phyloP scores from a whole-genome alignment of 164 flowering plant species.

The Berberis thunbergii region DNA sequence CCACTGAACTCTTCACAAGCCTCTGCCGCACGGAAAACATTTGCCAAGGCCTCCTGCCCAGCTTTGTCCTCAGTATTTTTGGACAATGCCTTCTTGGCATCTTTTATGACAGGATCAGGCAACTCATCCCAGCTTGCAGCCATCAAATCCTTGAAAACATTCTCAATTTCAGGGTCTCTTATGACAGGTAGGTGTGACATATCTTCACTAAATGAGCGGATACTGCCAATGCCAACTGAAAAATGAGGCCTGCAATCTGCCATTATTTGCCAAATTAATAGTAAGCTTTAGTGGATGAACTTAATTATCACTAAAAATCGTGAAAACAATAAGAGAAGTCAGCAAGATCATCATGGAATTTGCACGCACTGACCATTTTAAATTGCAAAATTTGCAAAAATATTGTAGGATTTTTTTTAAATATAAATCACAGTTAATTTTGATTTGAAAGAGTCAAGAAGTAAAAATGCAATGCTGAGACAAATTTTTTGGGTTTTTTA shows the following conservation, averaged over 20 bases:
- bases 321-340: too few relatives aligned
- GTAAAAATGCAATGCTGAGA: too few relatives aligned
- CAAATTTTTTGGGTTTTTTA: too few relatives aligned
- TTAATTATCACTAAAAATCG: too few relatives aligned
- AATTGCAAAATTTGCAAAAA: too few relatives aligned
- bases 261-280: background rate
- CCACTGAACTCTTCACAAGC: constrained; percentile 77
- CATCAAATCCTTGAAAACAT: constrained; percentile 74
- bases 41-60: constrained; percentile 60
- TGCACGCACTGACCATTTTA: too few relatives aligned
- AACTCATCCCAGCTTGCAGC: constrained; percentile 81
- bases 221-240: constrained; percentile 35
- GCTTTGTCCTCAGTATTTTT: constrained; percentile 65
- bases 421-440: too few relatives aligned
- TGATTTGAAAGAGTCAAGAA: too few relatives aligned
- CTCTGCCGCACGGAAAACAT: constrained; percentile 82
- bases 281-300: too few relatives aligned
- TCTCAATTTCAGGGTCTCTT: constrained; percentile 52
- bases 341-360: too few relatives aligned
- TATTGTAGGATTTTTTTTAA: too few relatives aligned
- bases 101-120: constrained; percentile 40
- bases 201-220: constrained; percentile 58
- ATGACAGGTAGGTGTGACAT: constrained; percentile 50
- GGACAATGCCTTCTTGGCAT: constrained; percentile 54
- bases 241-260: constrained; percentile 34